These are phyloP conservation scores for Penicillium sp. DNA, from an alignment of 2,329 filamentous ascomycete species.

Conservation along the genomic window DNA sequence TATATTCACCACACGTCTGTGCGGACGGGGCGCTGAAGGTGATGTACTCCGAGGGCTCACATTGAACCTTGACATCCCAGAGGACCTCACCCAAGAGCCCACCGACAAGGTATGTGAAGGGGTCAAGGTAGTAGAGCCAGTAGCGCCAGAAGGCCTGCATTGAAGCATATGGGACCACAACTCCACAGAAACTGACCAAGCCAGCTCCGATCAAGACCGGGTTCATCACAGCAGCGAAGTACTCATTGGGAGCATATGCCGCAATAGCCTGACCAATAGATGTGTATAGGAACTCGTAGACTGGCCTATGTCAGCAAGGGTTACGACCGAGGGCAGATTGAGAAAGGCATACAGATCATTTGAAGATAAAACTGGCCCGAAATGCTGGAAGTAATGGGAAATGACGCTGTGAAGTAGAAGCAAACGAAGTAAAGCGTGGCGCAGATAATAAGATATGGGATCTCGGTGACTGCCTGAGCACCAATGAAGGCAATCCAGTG, in stretches of 20 bases:
- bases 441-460: conserved; percentile 48
- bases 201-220: conserved; percentile 54
- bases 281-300: conserved; percentile 46
- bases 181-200: conserved; percentile 41
- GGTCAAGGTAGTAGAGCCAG: conserved; percentile 48
- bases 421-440: conserved; percentile 50
- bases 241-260: conserved; percentile 61
- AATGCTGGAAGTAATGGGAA: conserved; percentile 31
- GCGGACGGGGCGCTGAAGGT: conserved; percentile 28
- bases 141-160: conserved; percentile 45
- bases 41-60: conserved; percentile 33
- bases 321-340: too few species aligned
- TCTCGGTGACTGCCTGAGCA: conserved; percentile 50
- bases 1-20: conserved; percentile 36
- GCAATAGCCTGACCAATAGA: conserved; percentile 52
- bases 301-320: conserved; percentile 17
- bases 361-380: conserved; percentile 42
- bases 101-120: conserved; percentile 45
- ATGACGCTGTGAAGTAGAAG: conserved; percentile 61
- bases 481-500: conserved; percentile 61
- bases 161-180: conserved; percentile 38
- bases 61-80: conserved; percentile 42
- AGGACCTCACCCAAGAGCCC: conserved; percentile 38
- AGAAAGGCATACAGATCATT: conserved; percentile 35
- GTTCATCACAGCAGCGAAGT: conserved; percentile 60